Base-by-base conservation (phyloP, 1,284 basidiomycete species). In the Malassezia sp. region DNA sequence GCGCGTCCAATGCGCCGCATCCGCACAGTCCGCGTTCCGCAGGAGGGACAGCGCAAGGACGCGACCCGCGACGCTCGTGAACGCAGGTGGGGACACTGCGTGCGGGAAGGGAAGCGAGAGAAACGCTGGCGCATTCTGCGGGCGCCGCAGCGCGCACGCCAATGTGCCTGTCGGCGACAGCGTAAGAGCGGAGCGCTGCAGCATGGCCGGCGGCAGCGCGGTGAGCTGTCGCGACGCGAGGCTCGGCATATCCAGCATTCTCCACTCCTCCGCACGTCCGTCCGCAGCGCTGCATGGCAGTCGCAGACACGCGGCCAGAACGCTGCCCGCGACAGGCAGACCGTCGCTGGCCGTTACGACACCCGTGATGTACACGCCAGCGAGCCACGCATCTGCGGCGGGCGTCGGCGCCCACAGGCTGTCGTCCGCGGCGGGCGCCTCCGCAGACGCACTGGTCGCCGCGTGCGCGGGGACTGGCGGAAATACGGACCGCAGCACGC, bases 91-190 rank as follows among this genome's bases (percentile, higher is more conserved):
- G 30, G 8, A 12, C 6, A 32, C 8, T 17, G 29, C 23, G 17
- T 5, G 9, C 2, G 30, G 31, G 8, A 45, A 11, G 1, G 45
- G 45, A 10, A 47, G 38, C 5, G 33, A 9, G 9, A 31, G 1
- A 18, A 21, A 34, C 1, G 28, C 32, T 2, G 37, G 18, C n/a
- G 15, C 31, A 5, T 33, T 26, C 21, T 33, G 18, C 2, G 45
- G 45, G 7, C 18, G 20, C n/a, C 36, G n/a, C 15, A 22, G 15
- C 33, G 36, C 33, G n/a, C 32, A 22, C 1, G 33, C 45, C 0
- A 47, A 21, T 12, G 30, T 38, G 34, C 45, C 45, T 20, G 14
- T 15, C 9, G 45, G 45, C 28, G 45, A 47, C 14, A 47, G 17
- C 1, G 45, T 32, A 17, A 40, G 12, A 2, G 32, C 4, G 1